These are phyloP conservation scores for Lophium mytilinum DNA, from an alignment of 495 filamentous ascomycete species.

Conservation along the genomic window DNA sequence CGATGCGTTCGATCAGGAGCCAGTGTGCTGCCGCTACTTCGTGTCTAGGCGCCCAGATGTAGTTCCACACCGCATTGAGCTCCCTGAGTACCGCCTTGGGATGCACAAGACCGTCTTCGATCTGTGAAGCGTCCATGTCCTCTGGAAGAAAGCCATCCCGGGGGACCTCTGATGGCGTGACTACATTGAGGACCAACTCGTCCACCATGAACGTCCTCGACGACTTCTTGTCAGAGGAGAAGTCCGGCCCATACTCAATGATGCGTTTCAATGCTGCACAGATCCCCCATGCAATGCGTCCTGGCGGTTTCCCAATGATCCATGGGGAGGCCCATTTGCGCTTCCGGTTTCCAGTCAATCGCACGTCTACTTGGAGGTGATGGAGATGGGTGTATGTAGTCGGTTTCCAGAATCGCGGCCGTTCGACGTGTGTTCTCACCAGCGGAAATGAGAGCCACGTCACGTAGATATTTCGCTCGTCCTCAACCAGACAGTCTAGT, in stretches of 20 bases:
- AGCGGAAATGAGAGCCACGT: conserved; percentile 16
- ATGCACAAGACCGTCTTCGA: conserved; percentile 15
- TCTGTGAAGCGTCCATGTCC: background rate
- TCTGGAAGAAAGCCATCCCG: conserved; percentile 4
- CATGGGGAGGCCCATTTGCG: conserved; percentile 1
- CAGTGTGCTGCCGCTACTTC: conserved; percentile 3
- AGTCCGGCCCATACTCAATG: conserved; percentile 17
- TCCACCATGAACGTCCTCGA: conserved; percentile 7
- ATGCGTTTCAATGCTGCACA: conserved; percentile 19
- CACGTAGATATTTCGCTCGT: conserved; percentile 20
- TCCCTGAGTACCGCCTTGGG: conserved; percentile 14
- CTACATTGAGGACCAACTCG: conserved; percentile 21
- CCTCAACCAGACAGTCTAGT: conserved; percentile 18
- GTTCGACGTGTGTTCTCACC: conserved; percentile 15
- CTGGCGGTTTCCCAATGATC: conserved; percentile 2
- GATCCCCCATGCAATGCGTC: conserved; percentile 20
- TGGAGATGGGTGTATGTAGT: conserved; percentile 3
- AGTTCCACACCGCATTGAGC: conserved; percentile 19
- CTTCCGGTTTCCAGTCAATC: conserved; percentile 5
- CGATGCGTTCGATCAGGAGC: conserved; percentile 17
- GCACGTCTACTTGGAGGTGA: conserved; percentile 19
- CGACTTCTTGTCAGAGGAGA: conserved; percentile 3
- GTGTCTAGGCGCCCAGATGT: conserved; percentile 11
- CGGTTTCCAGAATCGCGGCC: background rate
- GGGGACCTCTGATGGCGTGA: conserved; percentile 13